Base-by-base conservation (phyloP, 805 yeast species). In the Clavispora carvajalis region DNA sequence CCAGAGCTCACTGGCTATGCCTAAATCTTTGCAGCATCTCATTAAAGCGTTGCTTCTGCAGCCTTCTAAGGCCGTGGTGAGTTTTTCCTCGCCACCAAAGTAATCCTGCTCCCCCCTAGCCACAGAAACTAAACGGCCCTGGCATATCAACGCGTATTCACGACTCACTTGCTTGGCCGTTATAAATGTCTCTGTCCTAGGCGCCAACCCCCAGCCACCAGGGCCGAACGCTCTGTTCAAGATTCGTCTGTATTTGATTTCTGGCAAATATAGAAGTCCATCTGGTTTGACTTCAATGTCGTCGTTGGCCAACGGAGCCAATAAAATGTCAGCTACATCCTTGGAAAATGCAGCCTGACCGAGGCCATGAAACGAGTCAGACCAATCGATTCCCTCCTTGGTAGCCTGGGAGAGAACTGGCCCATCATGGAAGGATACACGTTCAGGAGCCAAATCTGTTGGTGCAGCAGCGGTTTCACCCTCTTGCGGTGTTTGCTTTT, bases 171-270 rank as follows among this genome's bases (percentile, higher is more conserved):
- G 73, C 46, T 76, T 79, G 22, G 80, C 74, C 1, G 95, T 83
- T 23, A 93, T 79, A 39, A 78, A 68, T 1, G 95, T 84, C 48
- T 85, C 91, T 0, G 95, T 80, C 41, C 99, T 70, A 9, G 99
- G 98, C 1, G 95, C 96, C 41, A 93, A 69, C 1, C 98, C 98
- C 99, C 99, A 93, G 2, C 95, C 97, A 21, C 99, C 99, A 6
- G 99, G 96, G 3, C 99, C 99, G 69, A 93, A 91, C 0, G 98
- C 95, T 28, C 73, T 73, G 63, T 91, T 91, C 49, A 93, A 64
- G 17, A 90, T 82, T 34, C 99, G 75, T 49, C 99, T 77, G 59
- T 93, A 93, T 59, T 91, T 91, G 64, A 93, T 93, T 60, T 93
- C 99, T 0, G 99, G 99, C 34, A 93, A 67, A 54, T 87, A 93